Conservation (phyloP, 2,329 filamentous ascomycete species). For the Aspergillus udagawae region DNA sequence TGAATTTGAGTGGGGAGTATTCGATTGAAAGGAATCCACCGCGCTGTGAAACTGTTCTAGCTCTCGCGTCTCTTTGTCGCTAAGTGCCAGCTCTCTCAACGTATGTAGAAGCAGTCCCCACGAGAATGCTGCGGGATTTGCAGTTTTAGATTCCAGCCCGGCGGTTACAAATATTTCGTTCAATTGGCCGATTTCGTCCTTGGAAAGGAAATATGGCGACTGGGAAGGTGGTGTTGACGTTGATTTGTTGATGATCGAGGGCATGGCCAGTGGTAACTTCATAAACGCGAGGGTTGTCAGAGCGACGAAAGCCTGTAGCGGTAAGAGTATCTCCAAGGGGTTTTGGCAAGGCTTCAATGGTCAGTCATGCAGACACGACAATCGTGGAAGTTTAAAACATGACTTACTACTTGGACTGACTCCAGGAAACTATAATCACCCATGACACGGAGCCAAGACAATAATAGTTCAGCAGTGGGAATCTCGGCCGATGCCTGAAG, state of each 20-base stretch:
- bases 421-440: slow-evolving; percentile 66
- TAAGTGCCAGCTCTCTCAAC: slow-evolving; percentile 61
- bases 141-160: slow-evolving; percentile 54
- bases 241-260: slow-evolving; percentile 43
- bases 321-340: slow-evolving; percentile 40
- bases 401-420: slow-evolving; percentile 54
- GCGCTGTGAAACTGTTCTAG: slow-evolving; percentile 40
- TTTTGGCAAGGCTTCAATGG: slow-evolving; percentile 35
- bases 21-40: slow-evolving; percentile 38
- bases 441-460: slow-evolving; percentile 73
- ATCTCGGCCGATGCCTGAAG: slow-evolving; percentile 58
- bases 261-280: slow-evolving; percentile 60
- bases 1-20: slow-evolving; percentile 28
- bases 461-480: slow-evolving; percentile 55
- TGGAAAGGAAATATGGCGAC: slow-evolving; percentile 64
- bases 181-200: slow-evolving; percentile 66
- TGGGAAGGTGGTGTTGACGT: slow-evolving; percentile 27
- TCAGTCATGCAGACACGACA: slow-evolving; percentile 12
- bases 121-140: slow-evolving; percentile 70
- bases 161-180: slow-evolving; percentile 66
- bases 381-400: slow-evolving; percentile 7
- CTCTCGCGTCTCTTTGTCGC: slow-evolving; percentile 54
- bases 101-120: slow-evolving; percentile 75
- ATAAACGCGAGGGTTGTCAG: slow-evolving; percentile 69
- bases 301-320: slow-evolving; percentile 66